Evolutionary conservation across 495 filamentous ascomycete species (phyloP), one percentile per base, ranked within the genome.

Genomic region (Sordaria brevicollis): DNA sequence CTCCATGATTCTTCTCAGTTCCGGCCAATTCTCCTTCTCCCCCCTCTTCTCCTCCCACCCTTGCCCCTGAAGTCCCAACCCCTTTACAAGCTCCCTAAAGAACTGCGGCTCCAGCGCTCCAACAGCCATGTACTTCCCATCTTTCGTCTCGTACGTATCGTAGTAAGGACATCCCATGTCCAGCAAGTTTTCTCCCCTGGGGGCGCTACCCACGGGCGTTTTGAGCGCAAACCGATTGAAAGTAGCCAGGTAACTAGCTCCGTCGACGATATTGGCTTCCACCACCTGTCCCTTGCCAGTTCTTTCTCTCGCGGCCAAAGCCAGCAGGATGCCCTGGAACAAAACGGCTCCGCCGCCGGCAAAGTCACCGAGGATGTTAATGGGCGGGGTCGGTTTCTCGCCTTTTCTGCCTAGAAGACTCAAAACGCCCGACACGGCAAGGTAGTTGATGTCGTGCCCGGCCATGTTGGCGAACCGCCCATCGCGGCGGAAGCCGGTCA

Each of bases 381-480:
- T 88, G 5, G 94, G 94, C 7, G 93, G 84, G 67, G 90, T 88
- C 7, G 94, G 94, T 65, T 87, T 89, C 71, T 89, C 86, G 4
- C 84, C 86, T 31, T 80, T 80, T 0, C 90, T 83, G 0, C 94
- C 94, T 0, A 98, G 84, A 80, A 96, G 83, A 2, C 84, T 85
- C 15, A 98, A 80, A 0, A 91, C 90, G 0, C 94, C 94, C 1
- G 90, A 91, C 0, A 96, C 92, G 37, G 94, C 91, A 29, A 98
- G 89, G 79, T 97, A 98, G 76, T 98, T 98, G 77, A 98, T 97
- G 77, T 98, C 94, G 74, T 98, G 94, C n/a, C 94, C 94, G 0
- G 94, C 94, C 93, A 97, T 97, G 70, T 83, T 75, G 49, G 86
- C 86, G 79, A 96, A 97, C 72, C 88, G 89, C 1, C 94, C 93